Conservation (phyloP, 768 basidiomycete genomes). For the Russula dissimulans region DNA sequence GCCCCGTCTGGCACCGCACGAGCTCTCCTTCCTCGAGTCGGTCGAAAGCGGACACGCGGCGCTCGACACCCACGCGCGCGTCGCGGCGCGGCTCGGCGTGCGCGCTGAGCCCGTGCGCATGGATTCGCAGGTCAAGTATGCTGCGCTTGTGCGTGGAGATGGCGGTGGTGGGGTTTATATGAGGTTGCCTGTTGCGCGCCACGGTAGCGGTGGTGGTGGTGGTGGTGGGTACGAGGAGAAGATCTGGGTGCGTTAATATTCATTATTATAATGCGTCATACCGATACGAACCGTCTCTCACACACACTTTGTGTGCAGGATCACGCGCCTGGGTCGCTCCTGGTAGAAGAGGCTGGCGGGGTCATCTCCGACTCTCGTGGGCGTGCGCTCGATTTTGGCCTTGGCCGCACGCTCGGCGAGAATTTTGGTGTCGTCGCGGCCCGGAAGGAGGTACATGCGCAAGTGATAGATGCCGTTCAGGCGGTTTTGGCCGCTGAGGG, state of each 20-base stretch:
- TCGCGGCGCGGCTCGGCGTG: conserved; percentile 59
- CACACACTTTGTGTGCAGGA: conserved; percentile 40
- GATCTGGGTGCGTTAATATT: conserved; percentile 66
- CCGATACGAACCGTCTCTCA: no score
- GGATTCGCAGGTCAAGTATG: conserved; percentile 97
- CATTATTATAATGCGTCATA: not conserved
- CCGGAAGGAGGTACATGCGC: conserved; percentile 56
- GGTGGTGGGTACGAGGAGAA: conserved; percentile 80
- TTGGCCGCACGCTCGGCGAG: conserved; percentile 75
- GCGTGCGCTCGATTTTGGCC: conserved; percentile 68
- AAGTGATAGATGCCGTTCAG: conserved; percentile 68
- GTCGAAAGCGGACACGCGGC: conserved; percentile 89
- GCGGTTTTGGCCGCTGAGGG: conserved; percentile 30
- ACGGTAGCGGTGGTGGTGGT: conserved; percentile 31
- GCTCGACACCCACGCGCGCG: conserved; percentile 72
- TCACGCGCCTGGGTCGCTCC: conserved; percentile 78
- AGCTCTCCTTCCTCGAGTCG: conserved; percentile 75
- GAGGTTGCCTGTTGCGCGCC: conserved; percentile 60
- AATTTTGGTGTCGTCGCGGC: conserved; percentile 88
- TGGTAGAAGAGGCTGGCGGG: conserved; percentile 87
- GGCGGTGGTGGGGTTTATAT: conserved; percentile 60
- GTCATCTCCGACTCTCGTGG: conserved; percentile 81
- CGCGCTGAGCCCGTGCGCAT: conserved; percentile 63
- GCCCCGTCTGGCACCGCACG: conserved; percentile 36
- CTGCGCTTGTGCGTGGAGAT: conserved; percentile 76